phyloP scores from a whole-genome alignment of 345 rosid genomes.

The Lagerstroemia speciosa region DNA sequence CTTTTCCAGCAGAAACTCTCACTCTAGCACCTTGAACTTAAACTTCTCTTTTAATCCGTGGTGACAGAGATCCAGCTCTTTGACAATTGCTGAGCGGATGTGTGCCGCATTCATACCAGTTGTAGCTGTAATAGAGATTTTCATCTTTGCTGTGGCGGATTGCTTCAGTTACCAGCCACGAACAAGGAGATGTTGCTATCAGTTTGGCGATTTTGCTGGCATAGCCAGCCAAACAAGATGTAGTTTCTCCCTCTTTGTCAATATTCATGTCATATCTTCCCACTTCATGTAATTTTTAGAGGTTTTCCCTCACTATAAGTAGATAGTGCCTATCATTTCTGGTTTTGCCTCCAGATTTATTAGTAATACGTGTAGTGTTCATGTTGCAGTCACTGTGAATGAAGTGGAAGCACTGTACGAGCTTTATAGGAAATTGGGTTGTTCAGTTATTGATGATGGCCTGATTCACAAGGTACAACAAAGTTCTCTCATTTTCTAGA shows the following conservation, averaged over 20 bases:
- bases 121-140: slow-evolving; percentile 16
- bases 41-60: background rate
- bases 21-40: background rate
- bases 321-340: background rate
- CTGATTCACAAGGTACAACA: slow-evolving; percentile 41
- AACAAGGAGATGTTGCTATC: slow-evolving; percentile 15
- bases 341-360: background rate
- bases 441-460: slow-evolving; percentile 58
- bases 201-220: slow-evolving; percentile 24
- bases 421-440: slow-evolving; percentile 46
- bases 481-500: background rate
- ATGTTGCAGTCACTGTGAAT: slow-evolving; percentile 47
- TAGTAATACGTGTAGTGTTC: background rate
- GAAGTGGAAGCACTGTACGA: slow-evolving; percentile 57
- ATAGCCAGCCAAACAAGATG: slow-evolving; percentile 22
- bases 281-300: background rate
- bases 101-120: slow-evolving; percentile 29
- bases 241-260: background rate
- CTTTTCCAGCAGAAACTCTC: background rate
- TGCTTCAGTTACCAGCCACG: slow-evolving; percentile 25
- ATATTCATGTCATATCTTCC: background rate
- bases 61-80: slow-evolving; percentile 20
- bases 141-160: slow-evolving; percentile 16
- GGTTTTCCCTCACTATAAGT: background rate
- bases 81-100: slow-evolving; percentile 17